Conservation (phyloP, 306 rosid genomes). For the Acacia melanoxylon region DNA sequence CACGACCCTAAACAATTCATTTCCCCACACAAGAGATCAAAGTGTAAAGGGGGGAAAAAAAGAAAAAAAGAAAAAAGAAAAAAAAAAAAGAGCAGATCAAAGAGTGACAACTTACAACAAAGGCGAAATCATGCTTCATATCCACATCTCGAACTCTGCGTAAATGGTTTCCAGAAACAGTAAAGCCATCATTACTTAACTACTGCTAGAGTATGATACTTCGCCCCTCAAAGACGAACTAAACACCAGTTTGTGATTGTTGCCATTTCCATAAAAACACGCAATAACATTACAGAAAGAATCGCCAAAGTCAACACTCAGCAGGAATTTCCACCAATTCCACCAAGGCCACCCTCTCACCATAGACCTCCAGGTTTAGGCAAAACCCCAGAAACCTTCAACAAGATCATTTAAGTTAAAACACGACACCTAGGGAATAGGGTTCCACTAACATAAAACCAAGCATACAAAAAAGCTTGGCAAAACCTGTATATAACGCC, state of each 20-base stretch:
- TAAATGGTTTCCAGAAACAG: slow-evolving; percentile 87
- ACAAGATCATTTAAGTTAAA: slow-evolving; percentile 84
- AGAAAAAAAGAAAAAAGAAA: no score
- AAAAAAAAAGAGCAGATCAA: neutral
- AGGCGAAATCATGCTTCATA: slow-evolving; percentile 88
- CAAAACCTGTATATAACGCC: slow-evolving; percentile 22
- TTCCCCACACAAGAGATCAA: neutral
- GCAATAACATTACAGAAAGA: slow-evolving; percentile 89
- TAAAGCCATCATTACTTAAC: slow-evolving; percentile 91
- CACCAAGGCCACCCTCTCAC: slow-evolving; percentile 89
- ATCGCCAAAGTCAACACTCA: slow-evolving; percentile 77
- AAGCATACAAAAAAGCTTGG: slow-evolving; percentile 40
- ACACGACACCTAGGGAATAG: slow-evolving; percentile 51
- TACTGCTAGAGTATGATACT: slow-evolving; percentile 71
- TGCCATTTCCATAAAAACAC: slow-evolving; percentile 88
- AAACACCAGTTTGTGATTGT: slow-evolving; percentile 90
- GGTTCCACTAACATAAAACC: slow-evolving; percentile 47
- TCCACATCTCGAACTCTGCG: slow-evolving; percentile 96
- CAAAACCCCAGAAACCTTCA: slow-evolving; percentile 86
- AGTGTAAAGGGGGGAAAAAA: no score
- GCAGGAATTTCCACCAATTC: slow-evolving; percentile 80
- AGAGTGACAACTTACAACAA: slow-evolving; percentile 62
- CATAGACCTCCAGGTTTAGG: slow-evolving; percentile 79
- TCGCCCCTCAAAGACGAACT: slow-evolving; percentile 78
- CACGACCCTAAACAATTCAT: slow-evolving; percentile 26